phyloP scores from a whole-genome alignment of 2,329 filamentous ascomycete species.

The Colletotrichum horii region DNA sequence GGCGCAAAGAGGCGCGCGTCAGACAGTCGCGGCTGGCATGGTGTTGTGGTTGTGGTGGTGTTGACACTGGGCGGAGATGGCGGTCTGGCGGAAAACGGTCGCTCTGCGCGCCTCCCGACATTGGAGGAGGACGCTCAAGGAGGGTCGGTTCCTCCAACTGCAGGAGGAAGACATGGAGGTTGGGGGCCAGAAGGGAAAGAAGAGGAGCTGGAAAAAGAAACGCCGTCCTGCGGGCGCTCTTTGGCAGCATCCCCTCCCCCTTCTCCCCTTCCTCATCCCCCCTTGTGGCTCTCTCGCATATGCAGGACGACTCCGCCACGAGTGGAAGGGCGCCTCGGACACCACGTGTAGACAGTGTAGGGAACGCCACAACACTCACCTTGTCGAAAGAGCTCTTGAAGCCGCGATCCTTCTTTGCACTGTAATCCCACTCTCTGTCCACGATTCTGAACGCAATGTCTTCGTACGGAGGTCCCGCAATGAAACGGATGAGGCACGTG shows the following conservation, averaged over 20 bases:
- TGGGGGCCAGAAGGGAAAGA: neutral
- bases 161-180: neutral
- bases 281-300: neutral
- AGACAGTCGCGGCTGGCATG: slow-evolving; percentile 8
- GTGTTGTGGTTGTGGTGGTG: neutral
- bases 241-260: neutral
- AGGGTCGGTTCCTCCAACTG: neutral
- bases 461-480: slow-evolving; percentile 93
- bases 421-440: slow-evolving; percentile 99
- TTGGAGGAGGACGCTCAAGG: neutral
- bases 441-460: slow-evolving; percentile 97
- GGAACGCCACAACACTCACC: slow-evolving; percentile 52
- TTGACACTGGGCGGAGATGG: neutral
- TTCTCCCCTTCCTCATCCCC: neutral
- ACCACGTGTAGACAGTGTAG: neutral
- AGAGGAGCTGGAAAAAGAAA: neutral
- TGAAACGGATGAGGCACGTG: slow-evolving; percentile 94
- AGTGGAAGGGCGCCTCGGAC: neutral
- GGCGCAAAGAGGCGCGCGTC: slow-evolving; percentile 11
- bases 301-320: slow-evolving; percentile 8
- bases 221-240: slow-evolving; percentile 7
- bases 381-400: slow-evolving; percentile 98
- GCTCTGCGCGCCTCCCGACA: neutral
- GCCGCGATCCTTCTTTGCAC: slow-evolving; percentile 89
- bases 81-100: neutral